Percentiles rank a stretch among this genome's conserved stretches.
These are phyloP conservation scores for Copromyces sp. DNA, from an alignment of 495 filamentous ascomycete species.

Conservation along the genomic window DNA sequence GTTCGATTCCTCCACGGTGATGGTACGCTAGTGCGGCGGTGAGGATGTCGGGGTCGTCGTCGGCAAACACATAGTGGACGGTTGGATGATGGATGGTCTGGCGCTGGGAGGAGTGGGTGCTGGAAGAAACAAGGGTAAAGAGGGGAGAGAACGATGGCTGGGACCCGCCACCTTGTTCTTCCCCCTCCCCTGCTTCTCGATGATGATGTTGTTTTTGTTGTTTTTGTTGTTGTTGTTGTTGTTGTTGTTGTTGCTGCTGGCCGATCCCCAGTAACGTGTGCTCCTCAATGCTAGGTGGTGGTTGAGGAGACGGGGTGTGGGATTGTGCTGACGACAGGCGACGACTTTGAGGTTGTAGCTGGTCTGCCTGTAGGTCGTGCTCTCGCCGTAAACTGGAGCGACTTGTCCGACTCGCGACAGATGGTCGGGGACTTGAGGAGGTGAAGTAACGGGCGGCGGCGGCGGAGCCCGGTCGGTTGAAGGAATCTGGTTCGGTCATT, in stretches of 20 bases:
- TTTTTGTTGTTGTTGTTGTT: background rate
- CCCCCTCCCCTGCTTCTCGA: background rate
- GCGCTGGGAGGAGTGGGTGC: slow-evolving; percentile 21
- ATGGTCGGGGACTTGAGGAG: slow-evolving; percentile 19
- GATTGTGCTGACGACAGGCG: slow-evolving; percentile 13
- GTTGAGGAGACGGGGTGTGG: slow-evolving; percentile 7
- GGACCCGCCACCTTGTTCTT: slow-evolving; percentile 3
- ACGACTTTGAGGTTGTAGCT: background rate
- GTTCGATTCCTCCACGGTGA: slow-evolving; percentile 11
- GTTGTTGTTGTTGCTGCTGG: background rate
- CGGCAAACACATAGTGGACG: slow-evolving; percentile 83
- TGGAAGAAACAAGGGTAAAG: slow-evolving; percentile 52
- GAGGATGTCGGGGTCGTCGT: slow-evolving; percentile 60
- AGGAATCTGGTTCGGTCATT: slow-evolving; percentile 16
- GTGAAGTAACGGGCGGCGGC: slow-evolving; percentile 9
- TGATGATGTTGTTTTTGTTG: background rate
- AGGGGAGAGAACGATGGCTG: slow-evolving; percentile 48
- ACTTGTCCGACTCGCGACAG: slow-evolving; percentile 17
- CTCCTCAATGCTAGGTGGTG: background rate
- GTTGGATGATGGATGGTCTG: slow-evolving; percentile 57
- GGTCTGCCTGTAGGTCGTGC: slow-evolving; percentile 13
- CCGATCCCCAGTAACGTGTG: background rate
- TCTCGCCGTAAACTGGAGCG: slow-evolving; percentile 21
- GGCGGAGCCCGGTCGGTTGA: slow-evolving; percentile 18
- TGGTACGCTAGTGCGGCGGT: slow-evolving; percentile 39